Evolutionary conservation across 495 filamentous ascomycete genomes (phyloP).

Genomic region (Astrothelium macrocarpum): DNA sequence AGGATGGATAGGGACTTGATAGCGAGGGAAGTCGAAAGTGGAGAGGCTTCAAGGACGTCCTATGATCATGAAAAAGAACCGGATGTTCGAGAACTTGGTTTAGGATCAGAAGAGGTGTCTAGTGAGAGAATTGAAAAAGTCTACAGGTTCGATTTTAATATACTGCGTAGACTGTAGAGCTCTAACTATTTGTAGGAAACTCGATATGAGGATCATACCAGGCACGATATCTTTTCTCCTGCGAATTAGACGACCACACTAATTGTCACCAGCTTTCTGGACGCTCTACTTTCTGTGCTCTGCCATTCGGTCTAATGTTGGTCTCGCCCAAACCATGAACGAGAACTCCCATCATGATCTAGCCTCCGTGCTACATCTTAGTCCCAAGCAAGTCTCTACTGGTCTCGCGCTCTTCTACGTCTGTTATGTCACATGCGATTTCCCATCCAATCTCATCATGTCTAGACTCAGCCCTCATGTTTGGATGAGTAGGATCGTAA

Average conservation of each 20-base stretch:
- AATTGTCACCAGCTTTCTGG: constrained; percentile 58
- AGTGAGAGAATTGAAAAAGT: neutral
- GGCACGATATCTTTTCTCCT: neutral
- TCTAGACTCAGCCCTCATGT: constrained; percentile 70
- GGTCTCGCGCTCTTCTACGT: constrained; percentile 84
- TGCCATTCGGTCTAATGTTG: constrained; percentile 82
- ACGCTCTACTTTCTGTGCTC: constrained; percentile 88
- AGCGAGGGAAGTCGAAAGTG: neutral
- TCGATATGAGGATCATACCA: constrained; percentile 5
- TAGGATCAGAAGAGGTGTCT: neutral
- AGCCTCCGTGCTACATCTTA: constrained; percentile 52
- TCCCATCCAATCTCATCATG: constrained; percentile 87
- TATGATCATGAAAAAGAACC: neutral
- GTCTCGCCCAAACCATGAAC: constrained; percentile 88
- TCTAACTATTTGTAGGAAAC: neutral
- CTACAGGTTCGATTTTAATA: neutral
- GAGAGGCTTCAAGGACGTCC: neutral
- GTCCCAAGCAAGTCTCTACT: constrained; percentile 65
- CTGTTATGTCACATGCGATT: constrained; percentile 79
- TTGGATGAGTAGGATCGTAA: constrained; percentile 89
- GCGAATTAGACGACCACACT: neutral
- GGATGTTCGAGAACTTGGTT: neutral
- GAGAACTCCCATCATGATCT: constrained; percentile 56
- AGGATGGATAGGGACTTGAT: neutral
- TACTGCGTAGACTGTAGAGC: neutral